Evolutionary conservation across 2,329 filamentous ascomycete species (phyloP).

Genomic region (Apiospora rasikravindrae): DNA sequence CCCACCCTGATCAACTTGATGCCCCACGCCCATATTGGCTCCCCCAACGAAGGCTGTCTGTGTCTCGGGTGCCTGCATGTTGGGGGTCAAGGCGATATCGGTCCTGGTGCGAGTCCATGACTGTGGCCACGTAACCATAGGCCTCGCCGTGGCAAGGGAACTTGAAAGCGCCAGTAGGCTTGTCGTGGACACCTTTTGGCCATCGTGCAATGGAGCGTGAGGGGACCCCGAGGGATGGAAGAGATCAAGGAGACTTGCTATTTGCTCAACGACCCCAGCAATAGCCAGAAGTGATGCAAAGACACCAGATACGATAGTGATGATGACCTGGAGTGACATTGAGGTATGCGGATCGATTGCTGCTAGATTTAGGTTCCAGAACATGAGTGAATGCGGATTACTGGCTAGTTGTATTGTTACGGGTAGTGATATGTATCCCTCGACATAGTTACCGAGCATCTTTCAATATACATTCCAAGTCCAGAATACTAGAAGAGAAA

Average conservation of each 20-base stretch:
- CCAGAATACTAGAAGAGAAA: too few species aligned
- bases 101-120: neutral
- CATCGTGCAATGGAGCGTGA: too few species aligned
- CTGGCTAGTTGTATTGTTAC: too few species aligned
- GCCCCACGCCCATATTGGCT: neutral
- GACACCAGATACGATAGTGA: neutral
- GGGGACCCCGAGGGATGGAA: too few species aligned
- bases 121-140: slow-evolving; percentile 3
- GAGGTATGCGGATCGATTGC: neutral
- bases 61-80: neutral
- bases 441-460: too few species aligned
- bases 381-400: too few species aligned
- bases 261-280: neutral
- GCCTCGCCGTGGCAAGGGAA: neutral
- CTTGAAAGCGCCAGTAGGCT: neutral
- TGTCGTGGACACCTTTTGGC: too few species aligned
- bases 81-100: slow-evolving; percentile 1
- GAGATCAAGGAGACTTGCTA: too few species aligned
- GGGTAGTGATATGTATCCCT: too few species aligned
- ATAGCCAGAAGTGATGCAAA: neutral
- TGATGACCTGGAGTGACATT: neutral
- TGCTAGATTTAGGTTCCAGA: too few species aligned
- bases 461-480: too few species aligned
- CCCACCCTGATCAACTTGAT: slow-evolving; percentile 14
- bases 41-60: neutral